Conservation (phyloP, 257 asterid species). For the Oldenlandia corymbosa region DNA sequence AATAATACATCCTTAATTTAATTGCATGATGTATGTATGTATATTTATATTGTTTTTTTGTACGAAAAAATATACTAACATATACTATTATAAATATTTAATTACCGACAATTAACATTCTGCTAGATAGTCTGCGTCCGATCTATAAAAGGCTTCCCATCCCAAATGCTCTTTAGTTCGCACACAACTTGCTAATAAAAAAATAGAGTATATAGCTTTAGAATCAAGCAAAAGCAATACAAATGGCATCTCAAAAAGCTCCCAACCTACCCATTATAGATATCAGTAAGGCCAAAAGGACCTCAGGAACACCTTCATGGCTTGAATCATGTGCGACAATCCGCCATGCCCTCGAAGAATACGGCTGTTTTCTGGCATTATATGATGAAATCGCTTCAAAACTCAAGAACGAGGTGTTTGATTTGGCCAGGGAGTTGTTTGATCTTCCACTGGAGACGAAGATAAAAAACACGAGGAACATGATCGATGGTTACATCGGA, state of each 20-base stretch:
- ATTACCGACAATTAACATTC: too few species aligned
- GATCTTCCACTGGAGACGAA: conserved; percentile 50
- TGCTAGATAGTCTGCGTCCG: too few species aligned
- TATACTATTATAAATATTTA: too few species aligned
- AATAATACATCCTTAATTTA: too few species aligned
- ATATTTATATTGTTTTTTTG: too few species aligned
- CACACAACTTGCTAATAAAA: too few species aligned
- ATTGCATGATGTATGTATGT: too few species aligned
- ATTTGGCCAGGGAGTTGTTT: conserved; percentile 25
- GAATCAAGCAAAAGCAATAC: too few species aligned
- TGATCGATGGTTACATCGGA: conserved; percentile 42
- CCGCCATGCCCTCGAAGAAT: conserved; percentile 52
- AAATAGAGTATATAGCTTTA: too few species aligned
- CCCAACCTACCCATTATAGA: conserved; percentile 28
- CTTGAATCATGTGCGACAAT: conserved; percentile 25
- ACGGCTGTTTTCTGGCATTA: conserved; percentile 39
- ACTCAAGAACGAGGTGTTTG: conserved; percentile 34
- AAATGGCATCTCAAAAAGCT: conserved; percentile 2
- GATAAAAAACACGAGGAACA: conserved; percentile 27
- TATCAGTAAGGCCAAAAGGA: conserved; percentile 26
- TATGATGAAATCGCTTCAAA: conserved; percentile 28
- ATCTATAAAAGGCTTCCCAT: too few species aligned
- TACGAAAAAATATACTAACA: too few species aligned
- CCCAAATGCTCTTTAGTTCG: too few species aligned
- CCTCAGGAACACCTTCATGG: conserved; percentile 37